These are phyloP conservation scores for Soucietia sequanensis DNA, from an alignment of 805 yeast genomes.

Conservation along the genomic window DNA sequence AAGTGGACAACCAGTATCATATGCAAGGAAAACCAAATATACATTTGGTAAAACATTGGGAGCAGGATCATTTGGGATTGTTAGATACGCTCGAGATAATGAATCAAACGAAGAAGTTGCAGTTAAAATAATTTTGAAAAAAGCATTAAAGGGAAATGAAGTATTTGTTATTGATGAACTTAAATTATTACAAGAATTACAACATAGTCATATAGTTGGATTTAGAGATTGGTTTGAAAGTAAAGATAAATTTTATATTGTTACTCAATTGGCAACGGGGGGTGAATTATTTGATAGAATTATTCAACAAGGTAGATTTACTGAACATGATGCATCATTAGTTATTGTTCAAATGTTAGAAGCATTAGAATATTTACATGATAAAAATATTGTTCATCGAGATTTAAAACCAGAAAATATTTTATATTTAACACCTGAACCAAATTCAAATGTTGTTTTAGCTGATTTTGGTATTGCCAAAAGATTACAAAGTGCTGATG, in stretches of 20 bases:
- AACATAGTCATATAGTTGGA: constrained; percentile 86
- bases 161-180: constrained; percentile 79
- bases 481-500: constrained; percentile 57
- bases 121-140: constrained; percentile 82
- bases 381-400: constrained; percentile 79
- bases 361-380: constrained; percentile 79
- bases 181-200: constrained; percentile 58
- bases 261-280: constrained; percentile 92
- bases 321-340: constrained; percentile 82
- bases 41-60: constrained; percentile 84
- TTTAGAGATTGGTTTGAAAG: constrained; percentile 93
- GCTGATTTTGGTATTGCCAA: constrained; percentile 98
- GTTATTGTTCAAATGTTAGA: constrained; percentile 71
- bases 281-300: constrained; percentile 94
- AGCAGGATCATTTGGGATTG: constrained; percentile 95
- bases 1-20: constrained; percentile 71
- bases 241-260: constrained; percentile 87
- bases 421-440: constrained; percentile 57
- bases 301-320: constrained; percentile 74
- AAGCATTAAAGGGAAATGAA: constrained; percentile 78
- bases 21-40: constrained; percentile 64
- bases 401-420: constrained; percentile 95
- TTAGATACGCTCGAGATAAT: constrained; percentile 65
- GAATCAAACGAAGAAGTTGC: constrained; percentile 71
- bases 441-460: constrained; percentile 70